These are phyloP conservation scores for Ophiostoma sp. DNA, from an alignment of 2,329 filamentous ascomycete genomes.

Conservation along the genomic window DNA sequence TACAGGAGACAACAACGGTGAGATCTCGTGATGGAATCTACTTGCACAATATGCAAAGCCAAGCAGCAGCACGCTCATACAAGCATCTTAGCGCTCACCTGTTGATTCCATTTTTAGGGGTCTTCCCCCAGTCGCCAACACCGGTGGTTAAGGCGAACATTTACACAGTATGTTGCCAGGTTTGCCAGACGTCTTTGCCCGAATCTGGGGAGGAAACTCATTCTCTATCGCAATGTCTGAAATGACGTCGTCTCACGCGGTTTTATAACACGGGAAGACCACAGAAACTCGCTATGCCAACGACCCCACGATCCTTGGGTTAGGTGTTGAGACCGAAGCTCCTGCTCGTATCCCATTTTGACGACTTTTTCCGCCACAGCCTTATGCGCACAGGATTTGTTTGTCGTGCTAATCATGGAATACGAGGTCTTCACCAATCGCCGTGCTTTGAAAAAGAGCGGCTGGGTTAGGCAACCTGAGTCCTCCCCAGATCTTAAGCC, in stretches of 20 bases:
- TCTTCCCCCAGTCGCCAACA: background rate
- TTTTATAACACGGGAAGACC: background rate
- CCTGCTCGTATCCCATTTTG: background rate
- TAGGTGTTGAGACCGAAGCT: background rate
- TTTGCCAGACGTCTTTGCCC: background rate
- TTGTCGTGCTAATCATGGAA: background rate
- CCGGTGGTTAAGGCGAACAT: background rate
- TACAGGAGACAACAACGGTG: background rate
- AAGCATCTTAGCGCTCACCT: background rate
- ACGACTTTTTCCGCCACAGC: background rate
- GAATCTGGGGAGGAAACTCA: background rate
- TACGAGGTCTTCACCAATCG: constrained; percentile 6
- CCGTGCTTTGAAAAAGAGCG: background rate
- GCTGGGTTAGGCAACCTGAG: background rate
- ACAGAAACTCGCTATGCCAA: background rate
- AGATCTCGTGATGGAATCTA: background rate
- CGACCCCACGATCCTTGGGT: constrained; percentile 1
- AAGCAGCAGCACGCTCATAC: background rate
- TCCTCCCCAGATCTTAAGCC: background rate
- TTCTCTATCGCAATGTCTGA: background rate
- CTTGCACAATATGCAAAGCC: background rate
- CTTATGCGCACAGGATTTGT: background rate
- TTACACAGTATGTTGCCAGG: background rate
- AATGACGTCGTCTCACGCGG: constrained; percentile 3
- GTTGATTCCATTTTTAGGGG: constrained; percentile 3